phyloP scores from a whole-genome alignment of 495 filamentous ascomycete genomes.

The Neurospora cerealis region DNA sequence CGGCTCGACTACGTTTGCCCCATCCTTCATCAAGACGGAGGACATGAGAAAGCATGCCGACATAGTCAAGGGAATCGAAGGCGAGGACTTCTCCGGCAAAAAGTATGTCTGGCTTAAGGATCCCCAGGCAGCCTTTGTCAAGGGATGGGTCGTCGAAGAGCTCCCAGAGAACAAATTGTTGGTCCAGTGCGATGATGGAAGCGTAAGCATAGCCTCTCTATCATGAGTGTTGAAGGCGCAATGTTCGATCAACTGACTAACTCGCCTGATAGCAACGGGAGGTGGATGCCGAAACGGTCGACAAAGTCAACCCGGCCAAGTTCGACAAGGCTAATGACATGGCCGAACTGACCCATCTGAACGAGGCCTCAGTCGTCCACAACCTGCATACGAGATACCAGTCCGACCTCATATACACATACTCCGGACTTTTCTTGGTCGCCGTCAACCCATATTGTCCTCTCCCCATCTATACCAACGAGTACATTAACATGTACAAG shows the following conservation, averaged over 20 bases:
- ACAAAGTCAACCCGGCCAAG: constrained; percentile 98
- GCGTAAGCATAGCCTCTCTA: constrained; percentile 43
- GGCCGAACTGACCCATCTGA: constrained; percentile 95
- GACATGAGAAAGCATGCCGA: constrained; percentile 57
- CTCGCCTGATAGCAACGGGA: constrained; percentile 61
- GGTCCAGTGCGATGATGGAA: constrained; percentile 91
- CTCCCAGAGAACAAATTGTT: constrained; percentile 53
- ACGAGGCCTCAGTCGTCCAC: constrained; percentile 96
- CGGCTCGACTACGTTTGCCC: constrained; percentile 74
- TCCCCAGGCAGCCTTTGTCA: constrained; percentile 75
- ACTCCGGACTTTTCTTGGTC: constrained; percentile 94
- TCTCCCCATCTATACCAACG: constrained; percentile 90
- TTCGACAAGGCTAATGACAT: constrained; percentile 99
- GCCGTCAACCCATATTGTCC: constrained; percentile 95
- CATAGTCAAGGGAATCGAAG: constrained; percentile 68
- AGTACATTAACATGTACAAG: constrained; percentile 95
- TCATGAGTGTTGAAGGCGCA: neutral
- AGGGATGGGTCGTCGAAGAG: constrained; percentile 85
- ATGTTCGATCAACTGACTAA: constrained; percentile 10
- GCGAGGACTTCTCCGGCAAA: constrained; percentile 97
- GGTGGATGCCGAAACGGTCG: constrained; percentile 72
- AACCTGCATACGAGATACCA: constrained; percentile 92
- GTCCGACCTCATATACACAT: constrained; percentile 95
- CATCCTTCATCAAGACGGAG: constrained; percentile 85
- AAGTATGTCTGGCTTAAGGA: constrained; percentile 96